Conservation (phyloP, 257 asterid genomes). For the Salvia splendens region DNA sequence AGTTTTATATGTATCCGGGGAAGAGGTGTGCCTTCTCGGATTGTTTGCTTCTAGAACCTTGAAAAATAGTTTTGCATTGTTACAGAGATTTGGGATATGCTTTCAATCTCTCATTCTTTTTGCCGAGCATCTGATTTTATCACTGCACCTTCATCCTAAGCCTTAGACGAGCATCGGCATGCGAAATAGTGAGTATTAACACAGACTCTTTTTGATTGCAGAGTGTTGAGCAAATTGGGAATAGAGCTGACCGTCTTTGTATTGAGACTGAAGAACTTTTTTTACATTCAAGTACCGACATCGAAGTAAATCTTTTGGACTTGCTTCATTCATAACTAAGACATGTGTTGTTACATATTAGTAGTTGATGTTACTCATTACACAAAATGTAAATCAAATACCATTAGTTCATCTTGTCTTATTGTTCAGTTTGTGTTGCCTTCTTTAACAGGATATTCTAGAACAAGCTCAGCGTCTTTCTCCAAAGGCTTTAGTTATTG, state of each 20-base stretch:
- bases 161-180: not conserved
- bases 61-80: constrained; percentile 15
- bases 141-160: not conserved
- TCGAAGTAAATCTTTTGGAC: constrained; percentile 62
- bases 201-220: constrained; percentile 40
- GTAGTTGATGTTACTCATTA: not conserved
- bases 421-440: constrained; percentile 21
- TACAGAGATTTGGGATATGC: constrained; percentile 20
- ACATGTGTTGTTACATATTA: not conserved
- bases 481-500: constrained; percentile 69
- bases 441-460: constrained; percentile 72
- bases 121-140: not conserved
- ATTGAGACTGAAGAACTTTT: constrained; percentile 63
- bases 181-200: constrained; percentile 1
- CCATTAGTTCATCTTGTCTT: constrained; percentile 18
- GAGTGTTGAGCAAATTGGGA: constrained; percentile 96
- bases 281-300: constrained; percentile 82
- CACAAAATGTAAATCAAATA: not conserved
- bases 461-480: constrained; percentile 66
- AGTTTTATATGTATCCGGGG: constrained; percentile 95
- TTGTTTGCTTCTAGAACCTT: constrained; percentile 23
- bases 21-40: constrained; percentile 63
- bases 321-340: constrained; percentile 1
- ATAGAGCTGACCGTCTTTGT: constrained; percentile 84
- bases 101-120: constrained; percentile 4